phyloP scores from a whole-genome alignment of 768 basidiomycete species.

The Sporobolomyces pararoseus region DNA sequence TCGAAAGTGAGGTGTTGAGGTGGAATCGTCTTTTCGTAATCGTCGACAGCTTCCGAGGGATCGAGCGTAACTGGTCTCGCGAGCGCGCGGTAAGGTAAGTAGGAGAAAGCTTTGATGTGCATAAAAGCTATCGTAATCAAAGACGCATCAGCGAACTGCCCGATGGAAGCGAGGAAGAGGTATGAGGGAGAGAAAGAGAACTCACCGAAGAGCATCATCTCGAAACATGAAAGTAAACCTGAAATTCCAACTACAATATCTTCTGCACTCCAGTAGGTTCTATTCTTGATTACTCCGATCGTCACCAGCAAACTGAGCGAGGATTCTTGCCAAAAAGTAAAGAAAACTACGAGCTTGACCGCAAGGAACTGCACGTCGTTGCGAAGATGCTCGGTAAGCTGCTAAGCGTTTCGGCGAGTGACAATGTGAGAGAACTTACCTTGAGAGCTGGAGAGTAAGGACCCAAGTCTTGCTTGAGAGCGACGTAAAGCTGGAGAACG shows the following conservation, averaged over 20 bases:
- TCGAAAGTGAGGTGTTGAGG: not conserved
- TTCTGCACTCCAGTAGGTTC: constrained; percentile 57
- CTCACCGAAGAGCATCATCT: constrained; percentile 57
- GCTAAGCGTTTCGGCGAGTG: no score
- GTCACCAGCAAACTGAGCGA: constrained; percentile 59
- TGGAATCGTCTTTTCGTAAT: not conserved
- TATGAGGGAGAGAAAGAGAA: not conserved
- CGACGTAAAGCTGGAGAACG: constrained; percentile 59
- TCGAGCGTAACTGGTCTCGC: constrained; percentile 3
- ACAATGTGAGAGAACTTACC: constrained; percentile 42
- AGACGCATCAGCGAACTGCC: not conserved
- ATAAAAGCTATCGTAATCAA: constrained; percentile 58
- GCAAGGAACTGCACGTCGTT: constrained; percentile 10
- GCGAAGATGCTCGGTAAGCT: no score
- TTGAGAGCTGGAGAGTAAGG: constrained; percentile 65
- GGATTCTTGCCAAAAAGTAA: constrained; percentile 66
- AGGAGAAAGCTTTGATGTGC: constrained; percentile 69
- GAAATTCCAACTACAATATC: constrained; percentile 70
- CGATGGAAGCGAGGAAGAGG: no score
- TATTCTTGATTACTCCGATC: constrained; percentile 61
- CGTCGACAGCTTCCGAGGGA: not conserved
- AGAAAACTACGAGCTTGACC: constrained; percentile 35
- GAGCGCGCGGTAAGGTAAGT: constrained; percentile 58
- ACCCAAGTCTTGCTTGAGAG: constrained; percentile 58
- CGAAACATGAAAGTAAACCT: constrained; percentile 65